phyloP scores from a whole-genome alignment of 768 basidiomycete genomes.

The Lactifluus piperatus region DNA sequence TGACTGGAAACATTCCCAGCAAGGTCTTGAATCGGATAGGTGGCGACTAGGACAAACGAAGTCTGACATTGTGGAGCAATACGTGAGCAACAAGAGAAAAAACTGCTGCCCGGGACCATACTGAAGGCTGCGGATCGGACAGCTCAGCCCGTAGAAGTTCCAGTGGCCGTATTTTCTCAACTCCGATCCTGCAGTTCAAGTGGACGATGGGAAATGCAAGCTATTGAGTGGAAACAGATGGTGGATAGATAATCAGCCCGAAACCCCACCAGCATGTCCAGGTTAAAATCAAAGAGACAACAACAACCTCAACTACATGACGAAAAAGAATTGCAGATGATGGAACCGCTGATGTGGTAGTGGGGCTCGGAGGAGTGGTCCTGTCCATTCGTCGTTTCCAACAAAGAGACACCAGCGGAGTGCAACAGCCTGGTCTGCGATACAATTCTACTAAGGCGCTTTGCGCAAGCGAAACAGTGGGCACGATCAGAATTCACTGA shows the following conservation, averaged over 20 bases:
- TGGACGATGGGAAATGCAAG: not conserved
- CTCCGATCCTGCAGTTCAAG: not conserved
- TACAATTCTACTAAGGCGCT: no score
- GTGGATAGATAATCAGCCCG: not conserved
- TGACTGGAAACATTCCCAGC: conserved; percentile 39
- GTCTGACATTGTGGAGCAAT: conserved; percentile 13
- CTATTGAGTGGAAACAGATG: not conserved
- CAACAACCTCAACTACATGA: conserved; percentile 12
- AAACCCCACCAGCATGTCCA: not conserved
- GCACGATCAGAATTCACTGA: no score
- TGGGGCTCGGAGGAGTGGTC: conserved; percentile 14
- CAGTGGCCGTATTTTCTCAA: not conserved
- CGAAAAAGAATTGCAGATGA: no score
- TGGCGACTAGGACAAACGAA: conserved; percentile 26
- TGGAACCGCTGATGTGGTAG: not conserved
- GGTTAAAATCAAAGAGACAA: conserved; percentile 19
- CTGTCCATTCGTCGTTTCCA: conserved; percentile 4
- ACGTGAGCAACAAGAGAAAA: not conserved
- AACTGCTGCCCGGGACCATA: no score
- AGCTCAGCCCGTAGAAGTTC: not conserved
- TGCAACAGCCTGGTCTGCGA: not conserved
- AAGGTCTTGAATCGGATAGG: conserved; percentile 32
- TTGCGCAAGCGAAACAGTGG: no score
- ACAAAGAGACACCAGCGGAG: conserved; percentile 12
- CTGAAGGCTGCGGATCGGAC: no score